phyloP scores from a whole-genome alignment of 1,139 yeast species.

The Meyerozyma elateridarum region DNA sequence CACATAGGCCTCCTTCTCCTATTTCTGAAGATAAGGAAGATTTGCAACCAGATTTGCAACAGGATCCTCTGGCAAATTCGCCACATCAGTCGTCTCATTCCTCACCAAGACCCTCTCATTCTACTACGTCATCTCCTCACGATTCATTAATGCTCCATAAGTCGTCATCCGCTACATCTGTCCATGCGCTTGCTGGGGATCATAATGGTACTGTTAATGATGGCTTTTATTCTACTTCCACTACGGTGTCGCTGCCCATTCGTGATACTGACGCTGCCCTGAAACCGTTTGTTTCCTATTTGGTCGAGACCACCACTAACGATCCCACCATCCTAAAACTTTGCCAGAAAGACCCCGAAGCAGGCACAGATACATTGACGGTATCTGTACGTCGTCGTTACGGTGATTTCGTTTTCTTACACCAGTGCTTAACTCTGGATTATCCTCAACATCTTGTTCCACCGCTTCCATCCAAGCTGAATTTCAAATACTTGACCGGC shows the following conservation, averaged over 20 bases:
- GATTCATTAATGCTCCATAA: too few relatives aligned
- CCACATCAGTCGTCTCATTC: neutral
- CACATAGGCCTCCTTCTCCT: conserved; percentile 8
- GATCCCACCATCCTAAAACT: conserved; percentile 40
- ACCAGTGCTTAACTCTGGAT: conserved; percentile 69
- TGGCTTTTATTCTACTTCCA: conserved; percentile 30
- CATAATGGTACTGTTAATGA: too few relatives aligned
- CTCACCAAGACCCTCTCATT: neutral
- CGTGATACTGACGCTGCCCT: conserved; percentile 74
- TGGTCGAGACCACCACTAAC: conserved; percentile 60
- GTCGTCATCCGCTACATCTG: too few relatives aligned
- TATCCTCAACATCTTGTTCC: conserved; percentile 86
- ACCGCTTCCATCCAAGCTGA: conserved; percentile 89
- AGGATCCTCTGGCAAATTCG: neutral
- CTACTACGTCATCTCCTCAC: neutral
- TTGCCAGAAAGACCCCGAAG: conserved; percentile 12
- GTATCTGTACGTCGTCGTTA: conserved; percentile 70
- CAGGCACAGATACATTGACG: conserved; percentile 14
- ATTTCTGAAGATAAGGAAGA: conserved; percentile 11
- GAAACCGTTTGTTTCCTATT: conserved; percentile 76
- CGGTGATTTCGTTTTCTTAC: conserved; percentile 76
- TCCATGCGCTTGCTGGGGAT: too few relatives aligned
- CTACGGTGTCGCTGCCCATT: conserved; percentile 64
- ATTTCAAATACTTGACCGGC: conserved; percentile 91
- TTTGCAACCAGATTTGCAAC: neutral